Evolutionary conservation across 2,329 filamentous ascomycete species (phyloP).

Genomic region (Acrodontium crateriforme): DNA sequence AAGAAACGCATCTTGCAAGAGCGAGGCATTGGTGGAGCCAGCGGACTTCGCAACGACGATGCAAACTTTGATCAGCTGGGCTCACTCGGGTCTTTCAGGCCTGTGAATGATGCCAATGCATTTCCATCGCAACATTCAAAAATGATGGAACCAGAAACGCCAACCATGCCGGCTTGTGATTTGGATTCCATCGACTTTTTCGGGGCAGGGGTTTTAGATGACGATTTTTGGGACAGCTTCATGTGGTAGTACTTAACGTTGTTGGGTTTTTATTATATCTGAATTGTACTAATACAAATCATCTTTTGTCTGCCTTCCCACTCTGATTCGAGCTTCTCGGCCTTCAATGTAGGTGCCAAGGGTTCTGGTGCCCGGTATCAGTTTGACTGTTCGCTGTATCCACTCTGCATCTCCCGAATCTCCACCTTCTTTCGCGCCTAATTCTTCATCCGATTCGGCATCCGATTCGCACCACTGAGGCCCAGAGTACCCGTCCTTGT

Average conservation of each 20-base stretch:
- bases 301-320: too few species aligned
- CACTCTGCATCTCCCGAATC: slow-evolving; percentile 39
- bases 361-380: slow-evolving; percentile 65
- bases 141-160: not conserved
- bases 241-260: too few species aligned
- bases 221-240: slow-evolving; percentile 7
- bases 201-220: slow-evolving; percentile 8
- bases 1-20: slow-evolving; percentile 7
- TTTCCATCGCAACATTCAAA: not conserved
- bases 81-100: slow-evolving; percentile 1
- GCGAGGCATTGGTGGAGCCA: slow-evolving; percentile 1
- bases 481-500: slow-evolving; percentile 30
- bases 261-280: too few species aligned
- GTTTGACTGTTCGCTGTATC: slow-evolving; percentile 64
- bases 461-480: slow-evolving; percentile 22
- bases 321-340: slow-evolving; percentile 52
- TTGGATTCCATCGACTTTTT: slow-evolving; percentile 3
- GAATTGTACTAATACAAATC: too few species aligned
- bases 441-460: slow-evolving; percentile 28
- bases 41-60: not conserved
- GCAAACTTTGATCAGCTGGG: slow-evolving; percentile 1
- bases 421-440: slow-evolving; percentile 17
- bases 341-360: slow-evolving; percentile 75
- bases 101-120: slow-evolving; percentile 1
- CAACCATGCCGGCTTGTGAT: too few species aligned